Evolutionary conservation across 768 basidiomycete species (phyloP).

Genomic region (Cyathus striatus): DNA sequence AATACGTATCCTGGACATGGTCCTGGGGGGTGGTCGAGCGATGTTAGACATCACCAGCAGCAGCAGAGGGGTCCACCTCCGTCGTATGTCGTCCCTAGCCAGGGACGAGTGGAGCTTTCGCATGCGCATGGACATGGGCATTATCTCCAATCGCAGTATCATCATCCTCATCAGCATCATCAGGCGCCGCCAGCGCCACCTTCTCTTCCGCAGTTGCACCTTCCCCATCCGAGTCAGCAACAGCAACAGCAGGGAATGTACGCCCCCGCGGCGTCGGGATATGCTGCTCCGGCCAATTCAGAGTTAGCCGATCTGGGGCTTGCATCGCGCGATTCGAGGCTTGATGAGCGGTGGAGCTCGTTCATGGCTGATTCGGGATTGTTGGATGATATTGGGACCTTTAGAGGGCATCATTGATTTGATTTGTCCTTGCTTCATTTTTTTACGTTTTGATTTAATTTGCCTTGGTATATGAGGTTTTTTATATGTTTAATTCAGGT

Average conservation of each 20-base stretch:
- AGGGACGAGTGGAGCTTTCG: neutral
- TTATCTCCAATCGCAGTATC: constrained; percentile 11
- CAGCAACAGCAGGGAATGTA: constrained; percentile 9
- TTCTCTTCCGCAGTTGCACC: constrained; percentile 12
- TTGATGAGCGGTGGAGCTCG: constrained; percentile 60
- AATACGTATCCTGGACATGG: too few species aligned
- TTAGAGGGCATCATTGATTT: too few species aligned
- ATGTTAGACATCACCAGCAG: constrained; percentile 7
- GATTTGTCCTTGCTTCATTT: too few species aligned
- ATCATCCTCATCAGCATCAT: too few species aligned
- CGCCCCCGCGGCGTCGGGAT: constrained; percentile 2
- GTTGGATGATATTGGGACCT: constrained; percentile 30
- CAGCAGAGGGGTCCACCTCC: constrained; percentile 10
- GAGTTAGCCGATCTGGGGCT: constrained; percentile 60
- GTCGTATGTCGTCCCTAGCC: neutral
- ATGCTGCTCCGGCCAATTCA: constrained; percentile 17
- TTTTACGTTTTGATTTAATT: too few species aligned
- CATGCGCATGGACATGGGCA: neutral
- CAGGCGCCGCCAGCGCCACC: too few species aligned
- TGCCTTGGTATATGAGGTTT: too few species aligned
- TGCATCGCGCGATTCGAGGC: constrained; percentile 52
- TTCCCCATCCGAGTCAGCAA: constrained; percentile 6
- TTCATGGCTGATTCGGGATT: constrained; percentile 63
- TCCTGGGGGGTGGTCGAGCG: too few species aligned
- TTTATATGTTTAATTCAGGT: too few species aligned